Base-by-base conservation (phyloP, 371 early-diverging fungal genomes). In the Mortierella polycephala region DNA sequence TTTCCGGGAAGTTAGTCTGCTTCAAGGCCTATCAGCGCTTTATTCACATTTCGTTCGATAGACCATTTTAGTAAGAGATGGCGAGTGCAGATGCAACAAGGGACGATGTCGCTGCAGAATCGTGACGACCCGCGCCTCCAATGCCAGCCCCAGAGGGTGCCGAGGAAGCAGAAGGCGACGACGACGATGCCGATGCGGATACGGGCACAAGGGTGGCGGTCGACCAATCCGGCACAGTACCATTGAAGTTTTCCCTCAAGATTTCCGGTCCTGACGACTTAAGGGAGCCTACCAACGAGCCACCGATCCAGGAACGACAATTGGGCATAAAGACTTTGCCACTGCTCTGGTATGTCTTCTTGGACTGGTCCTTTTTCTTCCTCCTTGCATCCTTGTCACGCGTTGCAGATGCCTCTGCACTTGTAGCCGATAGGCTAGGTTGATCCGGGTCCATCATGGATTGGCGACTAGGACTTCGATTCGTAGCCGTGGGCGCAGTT, bases 251-350 rank as follows among this genome's bases (percentile, higher is more conserved):
- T 50, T 92, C 92, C 63, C 85, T 82, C 21, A 85, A 50, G 0
- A 91, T 70, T 64, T 94, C 92, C 42, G 88, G 87, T 7, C 88
- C 90, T 6, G 89, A 88, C 2, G 89, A 81, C 69, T 93, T 94
- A 13, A 94, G 80, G 0, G 91, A 87, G 4, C 94, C 93, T 16
- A 91, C 85, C 54, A 94, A 73, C 1, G 94, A 92, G 11, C 91
- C 94, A 57, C 94, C 94, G 69, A 93, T 85, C 94, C 94, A 94
- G 8, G 90, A 85, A 16, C 91, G 85, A 23, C 88, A 83, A 71
- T 91, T 93, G 46, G 86, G 85, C 81, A 85, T 85, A 69, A 92
- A 94, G 1, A 92, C 87, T 39, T 87, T 85, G 1, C 89, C 89
- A 60, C 82, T 83, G 83, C 82, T 81, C 75, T 74, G 63, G 71